Percentiles rank a stretch among this genome's conserved stretches.
Evolutionary conservation across 306 rosid species (phyloP).

Genomic region (Alnus rubra): DNA sequence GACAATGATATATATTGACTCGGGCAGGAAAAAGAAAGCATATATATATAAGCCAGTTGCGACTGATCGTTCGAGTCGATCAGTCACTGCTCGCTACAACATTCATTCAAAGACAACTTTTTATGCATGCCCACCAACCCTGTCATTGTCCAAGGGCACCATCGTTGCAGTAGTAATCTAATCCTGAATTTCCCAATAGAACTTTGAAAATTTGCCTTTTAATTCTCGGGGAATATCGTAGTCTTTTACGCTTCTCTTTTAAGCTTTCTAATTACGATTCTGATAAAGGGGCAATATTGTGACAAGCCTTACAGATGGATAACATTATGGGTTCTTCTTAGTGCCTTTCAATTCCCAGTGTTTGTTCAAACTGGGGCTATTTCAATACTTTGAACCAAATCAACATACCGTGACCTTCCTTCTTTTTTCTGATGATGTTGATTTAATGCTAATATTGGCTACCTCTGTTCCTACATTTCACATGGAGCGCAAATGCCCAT

Average conservation of each 20-base stretch:
- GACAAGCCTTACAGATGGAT: slow-evolving; percentile 49
- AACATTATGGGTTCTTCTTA: slow-evolving; percentile 45
- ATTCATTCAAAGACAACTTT: slow-evolving; percentile 8
- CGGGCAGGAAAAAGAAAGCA: too few species aligned
- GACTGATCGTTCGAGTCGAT: too few species aligned
- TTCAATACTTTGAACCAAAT: slow-evolving; percentile 42
- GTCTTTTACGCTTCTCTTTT: slow-evolving; percentile 47
- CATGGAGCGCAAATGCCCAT: slow-evolving; percentile 58
- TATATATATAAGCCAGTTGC: too few species aligned
- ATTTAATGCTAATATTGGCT: slow-evolving; percentile 43
- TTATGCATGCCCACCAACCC: slow-evolving; percentile 17
- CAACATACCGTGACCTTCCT: slow-evolving; percentile 48
- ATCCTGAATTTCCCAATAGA: slow-evolving; percentile 36
- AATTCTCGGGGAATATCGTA: slow-evolving; percentile 52
- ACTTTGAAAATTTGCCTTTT: slow-evolving; percentile 36
- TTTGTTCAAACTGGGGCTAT: slow-evolving; percentile 36
- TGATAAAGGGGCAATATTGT: slow-evolving; percentile 31
- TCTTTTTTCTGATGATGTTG: slow-evolving; percentile 36
- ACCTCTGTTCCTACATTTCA: slow-evolving; percentile 44
- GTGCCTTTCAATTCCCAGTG: slow-evolving; percentile 55
- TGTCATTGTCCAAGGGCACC: slow-evolving; percentile 53
- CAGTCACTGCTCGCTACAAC: too few species aligned
- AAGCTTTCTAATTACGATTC: slow-evolving; percentile 58
- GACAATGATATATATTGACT: too few species aligned
- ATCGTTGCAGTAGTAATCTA: slow-evolving; percentile 22